A percentile compares a stretch with the other conserved stretches of the same genome.
phyloP scores from a whole-genome alignment of 306 rosid species.

The Castanea mollissima region DNA sequence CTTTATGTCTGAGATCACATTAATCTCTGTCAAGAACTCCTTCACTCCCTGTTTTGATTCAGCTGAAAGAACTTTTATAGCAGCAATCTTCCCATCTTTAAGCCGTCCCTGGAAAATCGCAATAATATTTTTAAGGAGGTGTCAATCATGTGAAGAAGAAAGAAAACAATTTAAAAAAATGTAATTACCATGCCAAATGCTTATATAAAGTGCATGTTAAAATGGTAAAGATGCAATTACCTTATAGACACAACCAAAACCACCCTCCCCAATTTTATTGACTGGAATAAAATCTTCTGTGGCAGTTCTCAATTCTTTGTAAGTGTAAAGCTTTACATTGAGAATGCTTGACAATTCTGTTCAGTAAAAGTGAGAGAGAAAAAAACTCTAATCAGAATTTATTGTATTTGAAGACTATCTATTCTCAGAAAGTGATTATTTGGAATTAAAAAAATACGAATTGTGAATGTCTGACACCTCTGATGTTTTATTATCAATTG shows the following conservation, averaged over 20 bases:
- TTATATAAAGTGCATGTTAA: neutral
- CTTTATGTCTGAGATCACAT: conserved; percentile 74
- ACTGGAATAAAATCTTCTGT: conserved; percentile 66
- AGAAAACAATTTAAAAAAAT: neutral
- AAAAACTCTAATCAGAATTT: conserved; percentile 12
- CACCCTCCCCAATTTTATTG: conserved; percentile 97
- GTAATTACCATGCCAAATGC: conserved; percentile 3
- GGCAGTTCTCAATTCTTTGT: conserved; percentile 68
- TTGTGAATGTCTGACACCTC: conserved; percentile 51
- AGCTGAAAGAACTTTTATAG: conserved; percentile 89
- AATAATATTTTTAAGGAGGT: conserved; percentile 12
- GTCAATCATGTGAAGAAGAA: conserved; percentile 17
- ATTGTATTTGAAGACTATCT: neutral
- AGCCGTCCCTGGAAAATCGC: conserved; percentile 69
- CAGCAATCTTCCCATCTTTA: conserved; percentile 79
- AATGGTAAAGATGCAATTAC: conserved; percentile 35
- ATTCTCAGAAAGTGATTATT: neutral
- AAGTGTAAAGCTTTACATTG: conserved; percentile 55
- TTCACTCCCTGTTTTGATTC: conserved; percentile 88
- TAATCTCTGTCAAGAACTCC: conserved; percentile 95
- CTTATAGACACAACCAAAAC: conserved; percentile 95
- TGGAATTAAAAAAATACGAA: conserved; percentile 17
- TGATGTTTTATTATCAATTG: neutral
- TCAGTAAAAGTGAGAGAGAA: neutral
- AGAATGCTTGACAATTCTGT: conserved; percentile 65